Conservation (phyloP, 345 rosid genomes). For the Populus nigra region DNA sequence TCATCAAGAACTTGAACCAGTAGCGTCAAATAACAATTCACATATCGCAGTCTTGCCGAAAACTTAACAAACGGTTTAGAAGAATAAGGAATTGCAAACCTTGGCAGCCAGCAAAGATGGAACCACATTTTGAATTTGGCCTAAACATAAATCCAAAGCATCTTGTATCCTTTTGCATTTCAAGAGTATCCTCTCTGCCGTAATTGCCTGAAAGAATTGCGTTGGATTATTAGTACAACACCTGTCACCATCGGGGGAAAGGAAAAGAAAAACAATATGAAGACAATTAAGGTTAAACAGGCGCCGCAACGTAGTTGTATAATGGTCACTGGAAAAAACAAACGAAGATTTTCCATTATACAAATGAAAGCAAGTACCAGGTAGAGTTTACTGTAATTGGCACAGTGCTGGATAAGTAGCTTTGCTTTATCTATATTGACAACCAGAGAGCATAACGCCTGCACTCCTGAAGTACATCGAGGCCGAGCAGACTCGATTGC, state of each 20-base stretch:
- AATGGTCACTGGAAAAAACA: too few species aligned
- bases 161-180: constrained; percentile 30
- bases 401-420: constrained; percentile 38
- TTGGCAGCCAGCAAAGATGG: constrained; percentile 30
- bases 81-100: constrained; percentile 22
- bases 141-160: constrained; percentile 24
- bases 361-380: constrained; percentile 26
- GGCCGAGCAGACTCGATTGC: constrained; percentile 42
- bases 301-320: too few species aligned
- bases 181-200: constrained; percentile 22
- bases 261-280: too few species aligned
- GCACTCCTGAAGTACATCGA: constrained; percentile 27
- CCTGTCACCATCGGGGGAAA: too few species aligned
- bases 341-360: background rate
- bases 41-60: background rate
- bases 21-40: background rate
- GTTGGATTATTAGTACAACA: background rate
- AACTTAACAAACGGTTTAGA: background rate
- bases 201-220: constrained; percentile 28
- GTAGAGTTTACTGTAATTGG: constrained; percentile 44
- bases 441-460: constrained; percentile 30
- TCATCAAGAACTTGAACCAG: background rate
- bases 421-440: constrained; percentile 31
- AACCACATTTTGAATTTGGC: constrained; percentile 35
- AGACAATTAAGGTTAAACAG: too few species aligned